phyloP scores from a whole-genome alignment of 2,329 filamentous ascomycete species.

The Camillea tinctor region DNA sequence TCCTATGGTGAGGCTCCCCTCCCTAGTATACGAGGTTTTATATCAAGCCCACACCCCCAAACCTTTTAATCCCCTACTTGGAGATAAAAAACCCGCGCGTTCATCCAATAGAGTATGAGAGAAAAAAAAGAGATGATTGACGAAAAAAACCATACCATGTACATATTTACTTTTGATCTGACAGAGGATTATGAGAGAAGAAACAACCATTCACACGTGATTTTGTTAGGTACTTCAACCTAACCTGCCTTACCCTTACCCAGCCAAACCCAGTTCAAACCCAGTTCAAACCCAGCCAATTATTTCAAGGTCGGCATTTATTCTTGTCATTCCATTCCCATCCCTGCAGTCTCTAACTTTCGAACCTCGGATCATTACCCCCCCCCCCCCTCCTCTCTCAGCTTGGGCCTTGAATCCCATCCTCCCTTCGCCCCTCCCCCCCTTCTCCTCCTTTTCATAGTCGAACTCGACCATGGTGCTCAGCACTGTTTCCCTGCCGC shows the following conservation, averaged over 20 bases:
- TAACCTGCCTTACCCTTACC: not conserved
- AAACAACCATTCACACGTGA: not conserved
- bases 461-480: conserved; percentile 13
- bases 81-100: not conserved
- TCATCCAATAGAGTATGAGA: not conserved
- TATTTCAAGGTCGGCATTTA: no score
- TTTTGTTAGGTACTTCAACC: not conserved
- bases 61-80: not conserved
- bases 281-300: not conserved
- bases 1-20: not conserved
- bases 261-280: no score
- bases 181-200: not conserved
- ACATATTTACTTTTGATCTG: not conserved
- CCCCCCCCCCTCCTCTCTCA: no score
- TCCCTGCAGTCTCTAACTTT: not conserved
- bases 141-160: not conserved
- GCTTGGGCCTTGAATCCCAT: not conserved
- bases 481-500: conserved; percentile 8
- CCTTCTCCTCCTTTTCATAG: not conserved
- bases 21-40: not conserved
- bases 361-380: not conserved
- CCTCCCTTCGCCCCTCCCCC: no score
- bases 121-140: not conserved
- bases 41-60: not conserved
- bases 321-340: no score